A percentile compares a stretch with the other conserved stretches of the same genome.
phyloP scores from a whole-genome alignment of 2,329 filamentous ascomycete species.

The Coniochaeta prunicola region DNA sequence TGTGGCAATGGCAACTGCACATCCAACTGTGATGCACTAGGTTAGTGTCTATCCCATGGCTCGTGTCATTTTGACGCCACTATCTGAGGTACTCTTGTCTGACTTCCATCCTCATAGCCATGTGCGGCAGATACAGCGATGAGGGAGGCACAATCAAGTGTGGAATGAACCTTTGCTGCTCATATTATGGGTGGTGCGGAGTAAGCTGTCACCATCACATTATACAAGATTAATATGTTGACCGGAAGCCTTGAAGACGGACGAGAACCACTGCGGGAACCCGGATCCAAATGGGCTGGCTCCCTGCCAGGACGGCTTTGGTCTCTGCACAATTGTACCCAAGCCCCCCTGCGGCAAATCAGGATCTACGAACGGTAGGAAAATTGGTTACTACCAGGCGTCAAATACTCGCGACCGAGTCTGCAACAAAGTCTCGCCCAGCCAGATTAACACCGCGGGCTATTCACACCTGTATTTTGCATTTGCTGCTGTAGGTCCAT shows the following conservation, averaged over 20 bases:
- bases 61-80: too few relatives aligned
- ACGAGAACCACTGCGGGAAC: too few relatives aligned
- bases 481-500: too few relatives aligned
- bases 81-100: too few relatives aligned
- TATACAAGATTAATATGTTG: too few relatives aligned
- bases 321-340: constrained; percentile 18
- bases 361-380: constrained; percentile 9
- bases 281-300: neutral
- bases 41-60: too few relatives aligned
- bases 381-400: constrained; percentile 27
- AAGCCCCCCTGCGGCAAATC: constrained; percentile 19
- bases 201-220: too few relatives aligned
- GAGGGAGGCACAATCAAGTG: constrained; percentile 14
- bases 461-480: constrained; percentile 26
- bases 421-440: constrained; percentile 24
- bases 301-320: constrained; percentile 19
- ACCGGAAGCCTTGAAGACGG: too few relatives aligned
- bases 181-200: constrained; percentile 16
- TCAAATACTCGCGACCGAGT: constrained; percentile 13
- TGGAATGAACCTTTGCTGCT: constrained; percentile 21
- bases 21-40: constrained; percentile 15
- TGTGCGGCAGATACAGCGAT: constrained; percentile 20
- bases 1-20: constrained; percentile 6
- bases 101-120: too few relatives aligned
- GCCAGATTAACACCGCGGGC: constrained; percentile 21